phyloP scores from a whole-genome alignment of 1,284 basidiomycete genomes.

The Cryptococcus sp. region DNA sequence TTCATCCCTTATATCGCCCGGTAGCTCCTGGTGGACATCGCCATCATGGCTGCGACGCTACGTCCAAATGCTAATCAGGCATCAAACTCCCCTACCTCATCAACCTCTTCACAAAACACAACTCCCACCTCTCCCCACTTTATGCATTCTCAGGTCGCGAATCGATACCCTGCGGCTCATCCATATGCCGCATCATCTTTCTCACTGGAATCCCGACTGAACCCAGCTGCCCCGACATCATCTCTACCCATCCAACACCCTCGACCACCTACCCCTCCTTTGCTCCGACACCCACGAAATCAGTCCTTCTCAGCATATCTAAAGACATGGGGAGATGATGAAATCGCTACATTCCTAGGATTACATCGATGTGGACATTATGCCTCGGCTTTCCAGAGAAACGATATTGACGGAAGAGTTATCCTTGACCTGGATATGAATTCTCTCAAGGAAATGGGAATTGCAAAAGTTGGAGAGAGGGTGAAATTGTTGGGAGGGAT shows the following conservation, averaged over 20 bases:
- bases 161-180: not conserved
- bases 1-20: too few relatives aligned
- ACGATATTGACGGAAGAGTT: conserved; percentile 85
- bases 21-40: too few relatives aligned
- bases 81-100: conserved; percentile 14
- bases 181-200: conserved; percentile 6
- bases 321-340: conserved; percentile 28
- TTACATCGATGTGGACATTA: conserved; percentile 62
- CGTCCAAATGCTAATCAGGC: not conserved
- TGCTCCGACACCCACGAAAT: conserved; percentile 23
- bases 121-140: conserved; percentile 35
- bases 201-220: conserved; percentile 2
- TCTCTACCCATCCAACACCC: conserved; percentile 12
- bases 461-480: conserved; percentile 80
- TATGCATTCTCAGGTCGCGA: conserved; percentile 2
- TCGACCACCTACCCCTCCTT: conserved; percentile 32
- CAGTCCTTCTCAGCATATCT: conserved; percentile 32
- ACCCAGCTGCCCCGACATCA: not conserved
- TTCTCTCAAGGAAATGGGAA: conserved; percentile 81
- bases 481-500: conserved; percentile 79
- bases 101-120: conserved; percentile 21
- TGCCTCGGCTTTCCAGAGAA: conserved; percentile 64
- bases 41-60: not conserved
- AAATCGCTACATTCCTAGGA: conserved; percentile 36
- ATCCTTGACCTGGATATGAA: conserved; percentile 81